Evolutionary conservation across 768 basidiomycete genomes (phyloP), one percentile per base, ranked within the genome.

Genomic region (Rickenella mellea): DNA sequence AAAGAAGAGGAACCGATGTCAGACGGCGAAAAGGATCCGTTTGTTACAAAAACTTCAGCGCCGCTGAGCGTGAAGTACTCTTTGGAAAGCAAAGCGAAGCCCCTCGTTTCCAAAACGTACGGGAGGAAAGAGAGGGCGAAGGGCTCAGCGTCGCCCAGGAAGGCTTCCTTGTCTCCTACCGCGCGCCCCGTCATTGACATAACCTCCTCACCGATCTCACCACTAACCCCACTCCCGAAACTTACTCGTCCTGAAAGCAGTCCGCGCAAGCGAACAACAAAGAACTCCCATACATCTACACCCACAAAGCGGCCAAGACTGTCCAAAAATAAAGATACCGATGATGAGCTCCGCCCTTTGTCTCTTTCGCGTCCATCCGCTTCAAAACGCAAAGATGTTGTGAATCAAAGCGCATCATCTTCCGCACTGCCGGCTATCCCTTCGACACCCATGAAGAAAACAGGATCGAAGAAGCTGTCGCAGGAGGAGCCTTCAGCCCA

Each of bases 41-140:
- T 17, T 22, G 33, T 36, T 17, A 19, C 33, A 36, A 36, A 22
- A 36, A 22, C 19, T 10, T 17, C 4, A 22, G 33, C 19, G 19
- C 19, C 24, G 33, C 33, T n/a, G 15, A 33, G 32, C 32, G 32
- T 21, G 32, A 36, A 36, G 19, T 36, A 36, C 33, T 36, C 33
- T 36, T 10, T 22, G 33, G 33, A 22, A 17, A 36, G n/a, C n/a
- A n/a, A n/a, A n/a, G n/a, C n/a, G n/a, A n/a, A n/a, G n/a, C n/a
- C n/a, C n/a, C n/a, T n/a, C n/a, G n/a, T n/a, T n/a, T n/a, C 24
- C 19, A 36, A 15, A 22, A 36, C 33, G 24, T 36, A 36, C 24
- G 33, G 33, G 33, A 17, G 33, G 19, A 36, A 36, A n/a, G n/a
- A n/a, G 4, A 36, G 33, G 12, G 19, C 33, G 19, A 19, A 19